Base-by-base conservation (phyloP, 495 filamentous ascomycete genomes). In the Pseudomonodictys pantanalensis region DNA sequence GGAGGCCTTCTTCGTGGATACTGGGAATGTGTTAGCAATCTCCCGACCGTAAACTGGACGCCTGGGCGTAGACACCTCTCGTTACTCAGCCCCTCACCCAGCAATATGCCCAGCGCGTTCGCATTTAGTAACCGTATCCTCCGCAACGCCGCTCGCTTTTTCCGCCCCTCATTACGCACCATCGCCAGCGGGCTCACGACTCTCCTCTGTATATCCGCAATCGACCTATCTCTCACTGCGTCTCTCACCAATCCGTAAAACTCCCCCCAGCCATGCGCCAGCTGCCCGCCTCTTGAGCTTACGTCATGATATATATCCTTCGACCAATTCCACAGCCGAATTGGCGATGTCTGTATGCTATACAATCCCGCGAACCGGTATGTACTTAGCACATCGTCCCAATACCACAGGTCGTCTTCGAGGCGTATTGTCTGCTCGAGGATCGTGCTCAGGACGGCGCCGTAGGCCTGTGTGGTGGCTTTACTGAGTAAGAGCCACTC, bases 401-500 rank as follows among this genome's bases (percentile, higher is more conserved):
- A 98, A 68, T 97, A 97, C 74, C 83, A 87, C 33, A 95, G 86
- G 66, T 97, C 90, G 39, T 93, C 85, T 52, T 82, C 84, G 8
- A 98, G 65, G 0, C 83, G 82, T n/a, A 93, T 82, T 15, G 89
- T 90, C 60, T 91, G 85, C 26, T 91, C 84, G 4, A 96, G 74
- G 1, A 97, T 75, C 0, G 79, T 80, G 60, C 83, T 81, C 59
- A 97, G 72, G 15, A 92, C 74, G 17, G 89, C 69, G 0, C 93
- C 92, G 60, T 95, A 91, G 0, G 84, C 84, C 67, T 95, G 92
- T 23, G 88, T 79, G 0, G 91, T 86, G 2, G 91, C 91, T 71
- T 97, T 98, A 67, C 85, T 86, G 8, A 90, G 79, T 22, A 96
- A 74, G 23, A 96, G 72, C 93, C 93, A 97, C 72, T 93, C 85